These are phyloP conservation scores for Toxicodendron radicans DNA, from an alignment of 345 rosid species.

Conservation along the genomic window DNA sequence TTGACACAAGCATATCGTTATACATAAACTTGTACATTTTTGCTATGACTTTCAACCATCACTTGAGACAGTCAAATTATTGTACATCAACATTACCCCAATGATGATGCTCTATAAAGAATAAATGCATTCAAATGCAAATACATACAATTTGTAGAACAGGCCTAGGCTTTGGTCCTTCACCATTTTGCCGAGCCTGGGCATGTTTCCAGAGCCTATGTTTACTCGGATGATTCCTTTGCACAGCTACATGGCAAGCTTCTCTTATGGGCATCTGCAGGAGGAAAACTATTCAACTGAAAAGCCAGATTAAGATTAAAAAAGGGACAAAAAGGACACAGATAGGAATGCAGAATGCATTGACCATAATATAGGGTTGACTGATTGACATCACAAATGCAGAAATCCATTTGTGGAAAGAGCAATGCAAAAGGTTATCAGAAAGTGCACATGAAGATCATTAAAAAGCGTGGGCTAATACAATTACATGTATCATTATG, in stretches of 20 bases:
- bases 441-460: too few relatives aligned
- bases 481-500: not conserved
- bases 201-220: constrained; percentile 99
- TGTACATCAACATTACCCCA: not conserved
- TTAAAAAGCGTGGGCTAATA: not conserved
- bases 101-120: not conserved
- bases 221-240: constrained; percentile 80
- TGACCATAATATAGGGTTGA: too few relatives aligned
- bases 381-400: too few relatives aligned
- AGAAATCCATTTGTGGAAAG: too few relatives aligned
- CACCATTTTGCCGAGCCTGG: constrained; percentile 79
- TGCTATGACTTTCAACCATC: not conserved
- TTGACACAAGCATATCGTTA: not conserved
- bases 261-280: constrained; percentile 94
- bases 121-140: not conserved
- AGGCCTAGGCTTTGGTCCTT: constrained; percentile 75
- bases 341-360: too few relatives aligned
- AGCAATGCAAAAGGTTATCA: not conserved
- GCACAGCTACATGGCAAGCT: constrained; percentile 98
- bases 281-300: not conserved
- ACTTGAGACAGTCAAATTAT: not conserved
- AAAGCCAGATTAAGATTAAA: too few relatives aligned
- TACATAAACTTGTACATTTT: not conserved
- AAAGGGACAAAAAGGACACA: too few relatives aligned
- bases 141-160: constrained; percentile 88